Evolutionary conservation across 2,329 filamentous ascomycete genomes (phyloP).

Genomic region (Hypoxylon sp.): DNA sequence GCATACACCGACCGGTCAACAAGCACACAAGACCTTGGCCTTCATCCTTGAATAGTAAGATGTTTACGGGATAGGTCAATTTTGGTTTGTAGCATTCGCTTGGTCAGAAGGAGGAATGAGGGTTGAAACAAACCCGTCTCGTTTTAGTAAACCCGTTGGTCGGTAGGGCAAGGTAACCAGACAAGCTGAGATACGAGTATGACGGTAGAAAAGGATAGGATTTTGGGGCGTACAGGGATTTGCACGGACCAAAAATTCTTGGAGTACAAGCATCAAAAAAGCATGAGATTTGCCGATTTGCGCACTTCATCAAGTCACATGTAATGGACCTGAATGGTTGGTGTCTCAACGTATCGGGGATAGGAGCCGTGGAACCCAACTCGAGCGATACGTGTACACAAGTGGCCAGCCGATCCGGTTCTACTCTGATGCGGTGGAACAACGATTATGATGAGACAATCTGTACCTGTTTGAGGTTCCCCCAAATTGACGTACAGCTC

Average conservation of each 20-base stretch:
- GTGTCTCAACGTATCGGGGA: slow-evolving; percentile 42
- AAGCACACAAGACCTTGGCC: slow-evolving; percentile 15
- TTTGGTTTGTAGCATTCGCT: slow-evolving; percentile 36
- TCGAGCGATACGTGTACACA: slow-evolving; percentile 51
- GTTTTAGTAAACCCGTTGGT: slow-evolving; percentile 46
- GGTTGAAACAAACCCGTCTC: slow-evolving; percentile 46
- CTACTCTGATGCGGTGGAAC: slow-evolving; percentile 51
- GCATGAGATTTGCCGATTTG: slow-evolving; percentile 48
- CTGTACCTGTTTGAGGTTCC: slow-evolving; percentile 49
- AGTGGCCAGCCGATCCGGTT: slow-evolving; percentile 53
- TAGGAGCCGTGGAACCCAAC: slow-evolving; percentile 47
- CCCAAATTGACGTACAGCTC: slow-evolving; percentile 37
- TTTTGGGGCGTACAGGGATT: slow-evolving; percentile 41
- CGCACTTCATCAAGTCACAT: slow-evolving; percentile 40
- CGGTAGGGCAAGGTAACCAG: slow-evolving; percentile 39
- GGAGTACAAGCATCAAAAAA: slow-evolving; percentile 29
- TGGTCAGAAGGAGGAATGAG: slow-evolving; percentile 35
- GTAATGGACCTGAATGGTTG: slow-evolving; percentile 38
- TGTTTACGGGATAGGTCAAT: slow-evolving; percentile 23
- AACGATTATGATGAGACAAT: slow-evolving; percentile 49
- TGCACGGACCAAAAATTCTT: slow-evolving; percentile 47
- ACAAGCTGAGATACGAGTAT: slow-evolving; percentile 30
- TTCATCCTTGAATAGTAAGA: slow-evolving; percentile 26
- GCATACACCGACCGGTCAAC: slow-evolving; percentile 31
- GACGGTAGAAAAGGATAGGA: slow-evolving; percentile 34